Evolutionary conservation across 139 green algal genomes (phyloP), one percentile per base, ranked within the genome.

Genomic region (Chlorella sp.): DNA sequence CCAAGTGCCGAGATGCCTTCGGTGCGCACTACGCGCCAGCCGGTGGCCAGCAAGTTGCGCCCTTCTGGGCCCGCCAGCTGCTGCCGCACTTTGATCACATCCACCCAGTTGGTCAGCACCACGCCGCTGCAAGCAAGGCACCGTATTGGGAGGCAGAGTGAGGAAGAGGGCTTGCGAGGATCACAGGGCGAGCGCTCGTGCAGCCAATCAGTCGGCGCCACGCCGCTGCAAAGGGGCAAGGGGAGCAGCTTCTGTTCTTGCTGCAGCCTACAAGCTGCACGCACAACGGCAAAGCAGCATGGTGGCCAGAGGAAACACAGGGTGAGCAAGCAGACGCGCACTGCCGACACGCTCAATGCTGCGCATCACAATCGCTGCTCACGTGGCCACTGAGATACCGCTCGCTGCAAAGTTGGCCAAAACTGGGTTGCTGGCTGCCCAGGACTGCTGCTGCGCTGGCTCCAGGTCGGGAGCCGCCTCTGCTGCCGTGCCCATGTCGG

Each of bases 1-100:
- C 91, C 93, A 36, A 96, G 86, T 5, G 92, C 92, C 13, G 87
- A 23, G 36, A 91, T 47, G 36, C 94, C 93, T 85, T 95, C 93
- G 12, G 86, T 74, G 6, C 70, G 65, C 28, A 96, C 89, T 16
- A 96, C 82, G 1, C 74, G 64, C 11, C 90, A 34, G 28, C 88
- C 88, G 3, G 92, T 96, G n/a, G 79, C 44, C 26, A 90, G 38
- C 81, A 90, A 28, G 68, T 90, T 95, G 84, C 86, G 78, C 2
- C 32, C 56, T 15, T 39, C 70, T 36, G 51, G 38, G 1, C 80
- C 78, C 41, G 87, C 73, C 18, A 96, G 82, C 85, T 97, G 94
- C 68, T 96, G 89, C 30, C 94, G 85, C 18, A 96, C 92, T 67
- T 97, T 96, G 26, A 96, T 87, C 0, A 96, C 94, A 74, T 97